Evolutionary conservation across 257 asterid species (phyloP).

Genomic region (Solanum dulcamara): DNA sequence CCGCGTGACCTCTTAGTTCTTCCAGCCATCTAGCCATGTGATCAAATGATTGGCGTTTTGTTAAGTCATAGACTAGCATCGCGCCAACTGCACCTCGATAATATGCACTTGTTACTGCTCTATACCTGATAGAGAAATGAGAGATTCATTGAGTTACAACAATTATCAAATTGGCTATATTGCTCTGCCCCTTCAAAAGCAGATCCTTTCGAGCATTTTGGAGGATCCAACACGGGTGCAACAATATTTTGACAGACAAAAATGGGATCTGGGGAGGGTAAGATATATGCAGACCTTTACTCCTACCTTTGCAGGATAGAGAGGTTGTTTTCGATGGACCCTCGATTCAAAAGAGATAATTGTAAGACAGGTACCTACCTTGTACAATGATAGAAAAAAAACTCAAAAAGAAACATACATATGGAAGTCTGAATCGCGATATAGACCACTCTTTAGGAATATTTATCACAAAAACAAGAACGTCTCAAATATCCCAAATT

Average conservation of each 20-base stretch:
- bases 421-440: neutral
- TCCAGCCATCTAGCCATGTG: slow-evolving; percentile 90
- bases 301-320: neutral
- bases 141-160: neutral
- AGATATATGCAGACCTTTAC: neutral
- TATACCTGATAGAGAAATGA: slow-evolving; percentile 28
- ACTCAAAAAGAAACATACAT: neutral
- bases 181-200: neutral
- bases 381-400: neutral
- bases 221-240: too few relatives aligned
- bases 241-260: fast-evolving
- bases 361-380: neutral
- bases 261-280: neutral
- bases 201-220: neutral
- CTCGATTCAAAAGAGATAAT: neutral
- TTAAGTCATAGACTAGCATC: slow-evolving; percentile 67
- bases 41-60: slow-evolving; percentile 78
- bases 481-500: neutral
- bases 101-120: slow-evolving; percentile 86
- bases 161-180: neutral
- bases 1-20: slow-evolving; percentile 81
- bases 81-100: slow-evolving; percentile 90
- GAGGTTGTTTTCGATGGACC: neutral
- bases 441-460: neutral
- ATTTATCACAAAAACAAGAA: neutral